A percentile compares a stretch with the other conserved stretches of the same genome.
These are phyloP conservation scores for Tagetes erecta DNA, from an alignment of 129 eudicot genomes.

Conservation along the genomic window DNA sequence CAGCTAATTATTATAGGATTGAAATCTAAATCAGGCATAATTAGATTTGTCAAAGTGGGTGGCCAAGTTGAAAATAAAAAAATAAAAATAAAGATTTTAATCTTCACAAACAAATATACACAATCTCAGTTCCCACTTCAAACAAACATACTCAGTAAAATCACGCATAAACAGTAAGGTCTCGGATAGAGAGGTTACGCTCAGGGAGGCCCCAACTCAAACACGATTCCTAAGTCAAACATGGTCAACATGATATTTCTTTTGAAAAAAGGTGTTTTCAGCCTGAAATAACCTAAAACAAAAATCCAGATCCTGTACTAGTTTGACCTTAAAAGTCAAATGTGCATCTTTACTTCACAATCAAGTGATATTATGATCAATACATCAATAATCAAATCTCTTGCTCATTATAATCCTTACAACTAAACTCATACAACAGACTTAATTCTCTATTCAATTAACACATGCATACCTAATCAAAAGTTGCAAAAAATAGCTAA, in stretches of 20 bases:
- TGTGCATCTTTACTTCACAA: background rate
- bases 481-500: background rate
- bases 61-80: background rate
- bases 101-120: background rate
- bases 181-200: too few relatives aligned
- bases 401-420: background rate
- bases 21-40: constrained; percentile 1
- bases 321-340: constrained; percentile 23
- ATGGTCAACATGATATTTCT: constrained; percentile 9
- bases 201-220: too few relatives aligned
- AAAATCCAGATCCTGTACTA: background rate
- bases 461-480: background rate
- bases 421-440: constrained; percentile 6
- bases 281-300: constrained; percentile 12
- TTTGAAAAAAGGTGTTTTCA: background rate
- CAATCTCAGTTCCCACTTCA: background rate
- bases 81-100: background rate
- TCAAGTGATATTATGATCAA: background rate
- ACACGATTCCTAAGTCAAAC: background rate
- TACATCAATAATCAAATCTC: background rate
- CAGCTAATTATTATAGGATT: background rate
- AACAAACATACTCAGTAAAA: too few relatives aligned
- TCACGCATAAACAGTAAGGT: too few relatives aligned
- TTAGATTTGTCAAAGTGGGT: background rate
- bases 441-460: background rate